Conservation (phyloP, 179 eudicot species). For the Sideroxylon spinosum region DNA sequence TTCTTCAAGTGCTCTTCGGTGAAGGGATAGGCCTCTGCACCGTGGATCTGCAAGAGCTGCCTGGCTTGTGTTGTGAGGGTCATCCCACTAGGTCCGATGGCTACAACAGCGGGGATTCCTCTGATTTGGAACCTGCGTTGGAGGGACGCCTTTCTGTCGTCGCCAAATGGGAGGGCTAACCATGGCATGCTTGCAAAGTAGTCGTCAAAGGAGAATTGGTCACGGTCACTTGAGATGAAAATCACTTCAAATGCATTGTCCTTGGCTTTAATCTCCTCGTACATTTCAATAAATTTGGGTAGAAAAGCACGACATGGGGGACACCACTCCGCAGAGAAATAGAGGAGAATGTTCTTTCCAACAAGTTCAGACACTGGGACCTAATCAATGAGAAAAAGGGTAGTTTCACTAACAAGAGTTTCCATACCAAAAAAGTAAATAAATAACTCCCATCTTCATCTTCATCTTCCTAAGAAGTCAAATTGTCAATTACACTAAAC, state of each 20-base stretch:
- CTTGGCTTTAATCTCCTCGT: conserved; percentile 52
- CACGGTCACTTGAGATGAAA: conserved; percentile 67
- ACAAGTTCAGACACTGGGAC: conserved; percentile 64
- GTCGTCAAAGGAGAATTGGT: conserved; percentile 52
- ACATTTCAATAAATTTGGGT: conserved; percentile 57
- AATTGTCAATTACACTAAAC: neutral
- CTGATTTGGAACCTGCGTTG: conserved; percentile 47
- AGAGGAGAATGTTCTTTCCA: conserved; percentile 62
- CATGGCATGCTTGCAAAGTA: conserved; percentile 72
- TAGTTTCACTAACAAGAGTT: neutral
- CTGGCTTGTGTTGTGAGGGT: conserved; percentile 56
- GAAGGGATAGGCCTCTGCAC: conserved; percentile 71
- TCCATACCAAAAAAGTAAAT: neutral
- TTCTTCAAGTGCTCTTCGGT: conserved; percentile 55
- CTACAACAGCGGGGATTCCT: conserved; percentile 62
- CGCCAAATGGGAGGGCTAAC: conserved; percentile 73
- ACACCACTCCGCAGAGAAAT: conserved; percentile 84
- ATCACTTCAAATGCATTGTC: conserved; percentile 52
- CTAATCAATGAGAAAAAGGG: conserved; percentile 22
- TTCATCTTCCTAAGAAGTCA: neutral
- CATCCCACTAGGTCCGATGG: conserved; percentile 57
- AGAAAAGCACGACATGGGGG: conserved; percentile 81
- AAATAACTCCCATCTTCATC: neutral
- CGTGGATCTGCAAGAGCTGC: conserved; percentile 46
- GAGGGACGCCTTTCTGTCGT: conserved; percentile 39